phyloP scores from a whole-genome alignment of 805 yeast genomes.

The Metschnikowia arizonensis region DNA sequence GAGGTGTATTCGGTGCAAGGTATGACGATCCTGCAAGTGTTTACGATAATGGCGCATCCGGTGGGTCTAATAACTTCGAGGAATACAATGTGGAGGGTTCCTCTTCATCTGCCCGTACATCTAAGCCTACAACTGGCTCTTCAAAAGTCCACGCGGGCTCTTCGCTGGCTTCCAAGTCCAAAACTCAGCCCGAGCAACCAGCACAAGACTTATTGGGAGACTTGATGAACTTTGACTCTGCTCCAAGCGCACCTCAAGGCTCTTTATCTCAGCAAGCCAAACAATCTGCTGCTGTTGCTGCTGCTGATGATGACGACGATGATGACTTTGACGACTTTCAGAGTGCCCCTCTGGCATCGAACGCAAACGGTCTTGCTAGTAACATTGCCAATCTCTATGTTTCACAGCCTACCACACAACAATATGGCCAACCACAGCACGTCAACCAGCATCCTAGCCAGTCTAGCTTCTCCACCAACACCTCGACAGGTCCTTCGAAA shows the following conservation, averaged over 20 bases:
- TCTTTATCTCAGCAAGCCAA: slow-evolving; percentile 5
- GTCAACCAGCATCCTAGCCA: slow-evolving; percentile 13
- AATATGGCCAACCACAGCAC: slow-evolving; percentile 16
- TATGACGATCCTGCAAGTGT: slow-evolving; percentile 55
- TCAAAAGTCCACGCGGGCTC: slow-evolving; percentile 31
- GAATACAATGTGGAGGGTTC: slow-evolving; percentile 51
- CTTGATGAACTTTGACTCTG: slow-evolving; percentile 41
- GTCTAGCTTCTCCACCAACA: slow-evolving; percentile 13
- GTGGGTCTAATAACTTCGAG: slow-evolving; percentile 46
- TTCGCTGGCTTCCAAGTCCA: slow-evolving; percentile 26
- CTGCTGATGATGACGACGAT: slow-evolving; percentile 53
- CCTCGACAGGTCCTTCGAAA: slow-evolving; percentile 38
- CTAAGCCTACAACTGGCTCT: slow-evolving; percentile 35
- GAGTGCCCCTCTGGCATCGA: slow-evolving; percentile 47
- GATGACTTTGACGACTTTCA: slow-evolving; percentile 84
- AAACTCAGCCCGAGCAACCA: slow-evolving; percentile 25
- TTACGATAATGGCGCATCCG: slow-evolving; percentile 32
- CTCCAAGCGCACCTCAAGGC: not conserved
- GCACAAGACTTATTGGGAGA: slow-evolving; percentile 49
- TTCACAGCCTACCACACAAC: slow-evolving; percentile 15
- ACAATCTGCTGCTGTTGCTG: slow-evolving; percentile 29
- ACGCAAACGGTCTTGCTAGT: slow-evolving; percentile 19
- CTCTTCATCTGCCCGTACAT: slow-evolving; percentile 16
- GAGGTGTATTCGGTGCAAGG: slow-evolving; percentile 65
- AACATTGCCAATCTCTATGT: slow-evolving; percentile 29